Conservation (phyloP, 2,329 filamentous ascomycete species). For the Zymoseptoria tritici region DNA sequence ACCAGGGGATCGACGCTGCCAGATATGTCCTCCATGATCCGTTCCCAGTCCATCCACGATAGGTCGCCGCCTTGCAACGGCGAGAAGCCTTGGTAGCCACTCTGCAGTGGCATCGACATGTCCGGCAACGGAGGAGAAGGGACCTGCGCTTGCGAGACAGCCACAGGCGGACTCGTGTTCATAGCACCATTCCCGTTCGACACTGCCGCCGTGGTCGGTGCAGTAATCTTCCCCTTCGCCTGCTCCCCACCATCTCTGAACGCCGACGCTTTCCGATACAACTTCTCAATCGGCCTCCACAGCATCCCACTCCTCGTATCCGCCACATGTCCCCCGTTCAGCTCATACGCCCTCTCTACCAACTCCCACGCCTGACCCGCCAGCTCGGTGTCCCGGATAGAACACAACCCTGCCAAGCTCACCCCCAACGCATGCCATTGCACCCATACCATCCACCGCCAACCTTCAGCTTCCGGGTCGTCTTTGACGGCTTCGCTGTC, state of each 20-base stretch:
- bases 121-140: not conserved
- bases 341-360: slow-evolving; percentile 40
- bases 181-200: not conserved
- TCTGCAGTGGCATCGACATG: not conserved
- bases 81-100: not conserved
- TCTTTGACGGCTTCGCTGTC: slow-evolving; percentile 30
- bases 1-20: not conserved
- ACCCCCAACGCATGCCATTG: slow-evolving; percentile 51
- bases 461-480: slow-evolving; percentile 34
- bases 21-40: slow-evolving; percentile 20
- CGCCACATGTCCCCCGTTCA: slow-evolving; percentile 41
- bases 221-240: not conserved
- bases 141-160: not conserved
- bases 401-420: slow-evolving; percentile 45
- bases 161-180: not conserved
- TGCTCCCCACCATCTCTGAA: slow-evolving; percentile 16
- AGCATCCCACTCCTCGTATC: slow-evolving; percentile 45
- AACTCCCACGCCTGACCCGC: slow-evolving; percentile 44
- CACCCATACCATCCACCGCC: slow-evolving; percentile 47
- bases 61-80: slow-evolving; percentile 5
- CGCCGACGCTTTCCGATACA: slow-evolving; percentile 41
- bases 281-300: slow-evolving; percentile 48
- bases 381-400: slow-evolving; percentile 39
- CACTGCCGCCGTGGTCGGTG: not conserved
- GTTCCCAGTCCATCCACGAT: slow-evolving; percentile 20